Conservation (phyloP, 345 rosid species). For the Streptanthus diversifolius region DNA sequence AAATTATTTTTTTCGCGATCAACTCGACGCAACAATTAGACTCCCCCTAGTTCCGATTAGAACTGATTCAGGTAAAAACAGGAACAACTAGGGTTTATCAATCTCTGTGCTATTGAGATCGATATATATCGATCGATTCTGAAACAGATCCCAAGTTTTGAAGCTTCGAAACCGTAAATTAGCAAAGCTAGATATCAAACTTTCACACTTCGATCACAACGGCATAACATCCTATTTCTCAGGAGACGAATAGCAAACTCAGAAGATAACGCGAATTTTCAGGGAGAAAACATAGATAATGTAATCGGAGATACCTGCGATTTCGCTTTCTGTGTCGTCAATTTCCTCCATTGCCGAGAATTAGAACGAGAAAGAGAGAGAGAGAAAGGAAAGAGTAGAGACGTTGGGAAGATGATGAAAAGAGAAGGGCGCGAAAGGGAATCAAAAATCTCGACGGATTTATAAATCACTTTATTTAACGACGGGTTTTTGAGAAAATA, state of each 20-base stretch:
- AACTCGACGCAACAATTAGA: conserved; percentile 5
- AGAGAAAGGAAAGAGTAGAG: neutral
- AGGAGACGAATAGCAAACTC: conserved; percentile 28
- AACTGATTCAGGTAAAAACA: neutral
- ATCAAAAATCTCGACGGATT: neutral
- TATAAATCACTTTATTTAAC: no score
- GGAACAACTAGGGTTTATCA: conserved; percentile 9
- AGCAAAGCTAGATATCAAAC: neutral
- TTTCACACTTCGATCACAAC: neutral
- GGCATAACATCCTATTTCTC: conserved; percentile 21
- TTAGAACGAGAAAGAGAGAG: neutral
- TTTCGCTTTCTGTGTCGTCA: conserved; percentile 58
- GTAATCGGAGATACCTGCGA: conserved; percentile 49
- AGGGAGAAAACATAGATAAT: neutral
- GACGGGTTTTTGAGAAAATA: no score
- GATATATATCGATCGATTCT: neutral
- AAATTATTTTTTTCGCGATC: conserved; percentile 6
- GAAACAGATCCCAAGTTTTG: neutral
- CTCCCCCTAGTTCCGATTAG: conserved; percentile 2
- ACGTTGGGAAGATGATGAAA: conserved; percentile 18
- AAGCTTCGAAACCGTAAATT: neutral
- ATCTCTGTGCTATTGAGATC: neutral
- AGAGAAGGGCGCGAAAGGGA: conserved; percentile 20
- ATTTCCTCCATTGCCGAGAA: conserved; percentile 47
- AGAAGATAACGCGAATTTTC: neutral